These are phyloP conservation scores for Macrolepiota albuminosa DNA, from an alignment of 768 basidiomycete genomes.

Conservation along the genomic window DNA sequence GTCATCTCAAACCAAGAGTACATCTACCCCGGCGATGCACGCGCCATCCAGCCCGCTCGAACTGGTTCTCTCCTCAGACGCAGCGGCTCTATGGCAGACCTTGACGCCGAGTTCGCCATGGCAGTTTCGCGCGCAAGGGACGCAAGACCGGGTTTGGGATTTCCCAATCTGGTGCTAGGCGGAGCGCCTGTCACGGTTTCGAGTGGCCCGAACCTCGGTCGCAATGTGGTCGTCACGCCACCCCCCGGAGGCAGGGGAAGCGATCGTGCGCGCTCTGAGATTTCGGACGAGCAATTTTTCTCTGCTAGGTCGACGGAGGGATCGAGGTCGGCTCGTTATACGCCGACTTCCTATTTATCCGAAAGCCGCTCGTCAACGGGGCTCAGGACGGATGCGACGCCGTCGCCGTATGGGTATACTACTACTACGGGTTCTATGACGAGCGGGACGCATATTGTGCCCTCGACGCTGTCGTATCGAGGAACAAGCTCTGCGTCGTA, in stretches of 20 bases:
- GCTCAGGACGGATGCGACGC: slow-evolving; percentile 17
- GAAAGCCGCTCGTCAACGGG: slow-evolving; percentile 26
- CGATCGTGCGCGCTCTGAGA: slow-evolving; percentile 22
- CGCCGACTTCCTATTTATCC: slow-evolving; percentile 26
- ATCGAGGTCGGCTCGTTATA: slow-evolving; percentile 32
- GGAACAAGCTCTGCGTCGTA: slow-evolving; percentile 52
- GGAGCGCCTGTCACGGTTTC: slow-evolving; percentile 71
- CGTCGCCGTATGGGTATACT: slow-evolving; percentile 25
- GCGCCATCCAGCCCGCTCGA: slow-evolving; percentile 65
- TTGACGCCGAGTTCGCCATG: slow-evolving; percentile 54
- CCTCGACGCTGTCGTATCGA: slow-evolving; percentile 49
- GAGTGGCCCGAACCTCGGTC: slow-evolving; percentile 53
- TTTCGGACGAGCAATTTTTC: slow-evolving; percentile 37
- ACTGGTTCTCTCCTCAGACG: slow-evolving; percentile 37
- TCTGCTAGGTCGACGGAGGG: slow-evolving; percentile 27
- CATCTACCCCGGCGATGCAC: slow-evolving; percentile 67
- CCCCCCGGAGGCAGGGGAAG: slow-evolving; percentile 34
- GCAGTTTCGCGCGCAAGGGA: slow-evolving; percentile 42
- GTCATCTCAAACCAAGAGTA: slow-evolving; percentile 63
- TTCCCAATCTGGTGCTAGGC: slow-evolving; percentile 34
- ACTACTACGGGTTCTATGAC: slow-evolving; percentile 20
- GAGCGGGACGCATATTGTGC: slow-evolving; percentile 36
- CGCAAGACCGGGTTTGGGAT: slow-evolving; percentile 32
- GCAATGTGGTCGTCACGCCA: slow-evolving; percentile 36
- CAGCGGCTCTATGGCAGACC: slow-evolving; percentile 73